Conservation (phyloP, 2,329 filamentous ascomycete genomes). For the Paracoccidioides lutzii region DNA sequence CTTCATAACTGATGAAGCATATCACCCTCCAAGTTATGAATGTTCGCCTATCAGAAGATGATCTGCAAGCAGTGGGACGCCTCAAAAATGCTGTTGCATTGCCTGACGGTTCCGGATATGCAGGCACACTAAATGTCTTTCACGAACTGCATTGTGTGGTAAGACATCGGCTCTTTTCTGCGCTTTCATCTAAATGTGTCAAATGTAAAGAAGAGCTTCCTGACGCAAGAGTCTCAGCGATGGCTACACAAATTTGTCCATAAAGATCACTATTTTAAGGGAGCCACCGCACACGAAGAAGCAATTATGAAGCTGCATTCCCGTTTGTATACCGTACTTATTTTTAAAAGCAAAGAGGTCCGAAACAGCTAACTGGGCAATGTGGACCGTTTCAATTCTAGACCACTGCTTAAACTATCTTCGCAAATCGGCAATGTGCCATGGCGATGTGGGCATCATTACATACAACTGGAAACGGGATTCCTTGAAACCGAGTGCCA, state of each 20-base stretch:
- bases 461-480: not conserved
- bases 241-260: conserved; percentile 1
- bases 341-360: not conserved
- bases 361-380: not conserved
- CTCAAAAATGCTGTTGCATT: not conserved
- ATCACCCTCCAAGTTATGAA: not conserved
- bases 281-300: not conserved
- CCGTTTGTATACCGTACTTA: not conserved
- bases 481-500: not conserved
- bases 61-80: not conserved
- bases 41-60: not conserved
- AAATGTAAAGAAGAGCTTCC: not conserved
- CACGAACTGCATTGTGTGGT: conserved; percentile 1
- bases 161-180: not conserved
- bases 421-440: not conserved
- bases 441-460: not conserved
- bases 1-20: not conserved
- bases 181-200: not conserved
- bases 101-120: not conserved
- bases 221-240: not conserved
- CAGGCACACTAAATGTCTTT: not conserved
- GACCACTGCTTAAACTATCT: conserved; percentile 1
- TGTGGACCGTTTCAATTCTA: not conserved
- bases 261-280: not conserved
- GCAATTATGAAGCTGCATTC: conserved; percentile 1